Base-by-base conservation (phyloP, 2,329 filamentous ascomycete genomes). In the Nigrospora osmanthi region DNA sequence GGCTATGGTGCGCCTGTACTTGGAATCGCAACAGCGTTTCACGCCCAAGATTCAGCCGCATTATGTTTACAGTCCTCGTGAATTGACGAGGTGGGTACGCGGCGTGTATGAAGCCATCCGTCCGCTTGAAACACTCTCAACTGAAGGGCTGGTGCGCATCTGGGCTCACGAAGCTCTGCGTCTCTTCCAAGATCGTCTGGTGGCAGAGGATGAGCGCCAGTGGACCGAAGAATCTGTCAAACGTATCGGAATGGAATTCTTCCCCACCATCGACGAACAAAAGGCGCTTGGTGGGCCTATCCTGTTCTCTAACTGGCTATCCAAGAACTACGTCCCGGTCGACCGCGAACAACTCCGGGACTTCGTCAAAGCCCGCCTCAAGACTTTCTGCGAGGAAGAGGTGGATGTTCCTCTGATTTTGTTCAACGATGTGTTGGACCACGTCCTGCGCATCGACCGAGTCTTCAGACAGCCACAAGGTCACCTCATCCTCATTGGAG, bases 341-440 rank as follows among this genome's bases (percentile, higher is more conserved):
- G 89, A 95, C 58, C 87, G 93, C 54, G 93, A 98, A 61, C 86
- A 94, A 58, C 75, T 99, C 34, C 84, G 94, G 55, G 93, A 97
- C 54, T 98, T 97, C 55, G 93, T 98, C 63, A 97, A 96, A 69
- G 93, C 93, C 42, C 84, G 93, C 60, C 79, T 99, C 48, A 91
- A 87, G 72, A 98, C 93, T 0, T 99, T 99, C 76, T 99, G 93
- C 60, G 94, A 99, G 61, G 93, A 99, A 73, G 94, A 98, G 63
- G 90, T 99, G 13, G 93, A 99, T 64, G 94, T 98, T 42, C 93
- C 94, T 33, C 79, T 99, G 41, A 95, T 99, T 52, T 73, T 98
- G n/a, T 99, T 98, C 74, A 97, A 99, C 62, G 93, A 99, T 65
- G 93, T 98, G 11, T 73, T 99, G 49, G 94, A 99, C 60, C 94